Conservation (phyloP, 352 stramenopile genomes). For the Elongisporangium senticosum region DNA sequence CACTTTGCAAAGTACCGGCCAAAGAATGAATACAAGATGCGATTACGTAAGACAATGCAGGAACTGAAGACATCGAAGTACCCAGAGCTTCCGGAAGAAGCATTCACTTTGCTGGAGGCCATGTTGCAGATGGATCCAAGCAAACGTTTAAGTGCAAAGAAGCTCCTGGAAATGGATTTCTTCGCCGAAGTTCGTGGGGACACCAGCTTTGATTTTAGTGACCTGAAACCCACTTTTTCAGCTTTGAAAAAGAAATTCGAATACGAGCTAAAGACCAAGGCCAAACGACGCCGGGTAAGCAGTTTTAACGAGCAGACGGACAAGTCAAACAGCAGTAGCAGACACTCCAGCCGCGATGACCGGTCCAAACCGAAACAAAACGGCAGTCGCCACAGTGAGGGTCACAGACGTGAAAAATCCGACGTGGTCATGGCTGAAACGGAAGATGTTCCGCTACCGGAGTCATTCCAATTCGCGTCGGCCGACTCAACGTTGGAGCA, state of each 20-base stretch:
- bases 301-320: conserved; percentile 6
- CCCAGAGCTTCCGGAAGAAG: conserved; percentile 45
- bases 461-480: conserved; percentile 22
- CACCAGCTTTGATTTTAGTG: conserved; percentile 32
- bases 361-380: neutral
- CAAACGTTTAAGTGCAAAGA: conserved; percentile 41
- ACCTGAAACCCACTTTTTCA: conserved; percentile 39
- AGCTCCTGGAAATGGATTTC: conserved; percentile 51
- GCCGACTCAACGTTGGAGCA: conserved; percentile 13
- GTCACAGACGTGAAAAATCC: neutral
- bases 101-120: conserved; percentile 55
- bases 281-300: conserved; percentile 24
- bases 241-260: conserved; percentile 59
- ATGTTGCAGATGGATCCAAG: conserved; percentile 75
- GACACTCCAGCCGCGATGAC: neutral
- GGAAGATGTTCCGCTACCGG: conserved; percentile 46
- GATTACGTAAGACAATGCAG: conserved; percentile 72
- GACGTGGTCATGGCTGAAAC: conserved; percentile 26
- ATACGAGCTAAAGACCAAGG: conserved; percentile 39
- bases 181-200: conserved; percentile 40
- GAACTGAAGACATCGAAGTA: conserved; percentile 45
- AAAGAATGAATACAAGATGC: conserved; percentile 74
- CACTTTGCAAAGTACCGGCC: conserved; percentile 48
- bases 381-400: neutral
- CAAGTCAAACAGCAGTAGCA: conserved; percentile 3